These are phyloP conservation scores for Starmerella vaccinii DNA, from an alignment of 805 yeast species.

Conservation along the genomic window DNA sequence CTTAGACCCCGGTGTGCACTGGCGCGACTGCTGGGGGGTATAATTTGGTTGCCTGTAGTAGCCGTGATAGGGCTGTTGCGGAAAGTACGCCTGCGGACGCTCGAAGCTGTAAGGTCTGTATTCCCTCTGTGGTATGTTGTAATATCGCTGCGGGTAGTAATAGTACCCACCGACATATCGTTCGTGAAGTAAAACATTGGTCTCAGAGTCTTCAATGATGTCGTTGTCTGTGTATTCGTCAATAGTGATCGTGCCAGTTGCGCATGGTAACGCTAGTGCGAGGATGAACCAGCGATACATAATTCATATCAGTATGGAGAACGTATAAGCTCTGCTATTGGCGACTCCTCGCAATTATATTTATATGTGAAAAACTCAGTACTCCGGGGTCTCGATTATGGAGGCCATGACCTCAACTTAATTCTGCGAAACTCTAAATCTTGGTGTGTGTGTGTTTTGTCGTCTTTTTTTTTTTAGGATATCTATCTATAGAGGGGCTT, in stretches of 20 bases:
- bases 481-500: no score
- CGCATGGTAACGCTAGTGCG: neutral
- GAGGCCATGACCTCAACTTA: neutral
- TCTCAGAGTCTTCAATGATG: neutral
- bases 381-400: neutral
- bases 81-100: neutral
- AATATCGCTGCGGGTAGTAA: neutral
- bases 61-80: neutral
- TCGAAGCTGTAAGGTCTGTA: neutral
- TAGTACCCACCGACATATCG: neutral
- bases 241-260: neutral
- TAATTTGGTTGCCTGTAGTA: neutral
- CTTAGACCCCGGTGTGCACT: neutral
- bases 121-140: neutral
- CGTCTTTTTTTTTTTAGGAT: no score
- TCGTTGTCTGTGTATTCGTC: neutral
- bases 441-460: no score
- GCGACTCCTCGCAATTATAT: neutral
- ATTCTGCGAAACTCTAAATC: neutral
- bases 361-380: neutral
- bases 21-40: neutral
- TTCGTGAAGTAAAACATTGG: neutral
- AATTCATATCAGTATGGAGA: no score
- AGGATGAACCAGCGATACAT: neutral
- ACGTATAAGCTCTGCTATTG: no score